Conservation (phyloP, 164 flowering plant species). For the Piper betle region DNA sequence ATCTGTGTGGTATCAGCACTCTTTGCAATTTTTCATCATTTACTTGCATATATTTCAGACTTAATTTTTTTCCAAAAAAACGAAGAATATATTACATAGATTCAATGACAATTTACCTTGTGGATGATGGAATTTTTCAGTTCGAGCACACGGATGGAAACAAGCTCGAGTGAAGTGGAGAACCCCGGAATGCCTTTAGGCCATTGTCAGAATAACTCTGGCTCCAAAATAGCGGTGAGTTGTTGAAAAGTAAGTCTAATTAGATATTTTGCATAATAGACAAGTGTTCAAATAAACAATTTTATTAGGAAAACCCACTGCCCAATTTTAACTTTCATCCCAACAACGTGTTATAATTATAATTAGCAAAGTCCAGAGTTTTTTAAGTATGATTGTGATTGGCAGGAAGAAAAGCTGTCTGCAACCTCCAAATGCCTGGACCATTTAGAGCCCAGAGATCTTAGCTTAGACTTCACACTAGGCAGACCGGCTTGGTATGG, state of each 20-base stretch:
- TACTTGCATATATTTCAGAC: no score
- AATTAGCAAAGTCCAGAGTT: neutral
- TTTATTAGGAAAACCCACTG: no score
- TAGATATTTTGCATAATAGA: no score
- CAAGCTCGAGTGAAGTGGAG: neutral
- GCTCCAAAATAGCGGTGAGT: neutral
- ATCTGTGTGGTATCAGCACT: slow-evolving; percentile 2
- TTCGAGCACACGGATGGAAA: neutral
- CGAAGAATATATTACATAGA: neutral
- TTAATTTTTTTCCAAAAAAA: no score
- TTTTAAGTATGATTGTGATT: neutral
- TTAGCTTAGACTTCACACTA: neutral
- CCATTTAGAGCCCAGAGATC: neutral
- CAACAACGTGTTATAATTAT: neutral
- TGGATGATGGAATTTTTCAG: neutral
- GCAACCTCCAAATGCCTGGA: neutral
- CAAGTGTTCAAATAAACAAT: no score
- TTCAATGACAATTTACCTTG: neutral
- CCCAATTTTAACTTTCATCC: no score
- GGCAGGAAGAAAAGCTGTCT: neutral
- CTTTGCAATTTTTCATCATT: no score
- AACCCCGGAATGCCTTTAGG: neutral
- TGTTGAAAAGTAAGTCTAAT: no score
- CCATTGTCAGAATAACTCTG: neutral
- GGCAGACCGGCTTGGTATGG: neutral